Evolutionary conservation across 2,329 filamentous ascomycete genomes (phyloP).

Genomic region (Botrytis cinerea): DNA sequence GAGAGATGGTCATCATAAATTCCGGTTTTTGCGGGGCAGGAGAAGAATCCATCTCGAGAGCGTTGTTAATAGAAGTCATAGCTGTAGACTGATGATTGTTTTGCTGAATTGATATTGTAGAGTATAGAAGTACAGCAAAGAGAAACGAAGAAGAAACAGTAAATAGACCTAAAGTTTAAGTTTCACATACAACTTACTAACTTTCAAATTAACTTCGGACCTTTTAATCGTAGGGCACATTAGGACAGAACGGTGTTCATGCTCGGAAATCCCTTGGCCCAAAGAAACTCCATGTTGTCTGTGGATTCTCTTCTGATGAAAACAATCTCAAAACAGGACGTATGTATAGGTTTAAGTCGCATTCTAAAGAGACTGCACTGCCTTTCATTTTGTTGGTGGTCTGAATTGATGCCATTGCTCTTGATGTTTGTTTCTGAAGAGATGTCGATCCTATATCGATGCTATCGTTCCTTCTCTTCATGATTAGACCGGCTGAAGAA

Average conservation of each 20-base stretch:
- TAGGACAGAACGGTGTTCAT: neutral
- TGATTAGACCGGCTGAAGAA: neutral
- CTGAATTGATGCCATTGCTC: neutral
- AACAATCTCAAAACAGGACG: neutral
- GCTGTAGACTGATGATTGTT: too few species aligned
- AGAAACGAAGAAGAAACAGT: neutral
- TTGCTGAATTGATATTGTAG: neutral
- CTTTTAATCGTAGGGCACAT: neutral
- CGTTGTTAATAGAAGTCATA: neutral
- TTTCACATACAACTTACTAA: too few species aligned
- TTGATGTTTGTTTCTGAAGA: neutral
- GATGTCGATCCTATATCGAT: neutral
- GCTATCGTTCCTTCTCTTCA: neutral
- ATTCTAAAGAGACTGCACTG: neutral
- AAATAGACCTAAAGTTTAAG: neutral
- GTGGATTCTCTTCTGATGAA: neutral
- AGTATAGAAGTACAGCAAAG: neutral
- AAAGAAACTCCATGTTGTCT: too few species aligned
- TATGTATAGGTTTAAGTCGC: neutral
- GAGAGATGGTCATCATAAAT: neutral
- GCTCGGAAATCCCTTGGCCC: neutral
- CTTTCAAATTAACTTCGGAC: neutral
- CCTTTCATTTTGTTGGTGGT: neutral
- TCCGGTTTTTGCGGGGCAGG: too few species aligned
- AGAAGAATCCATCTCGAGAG: neutral